A percentile compares a stretch with the other conserved stretches of the same genome.
These are phyloP conservation scores for Alternaria burnsii DNA, from an alignment of 2,329 filamentous ascomycete species.

Conservation along the genomic window DNA sequence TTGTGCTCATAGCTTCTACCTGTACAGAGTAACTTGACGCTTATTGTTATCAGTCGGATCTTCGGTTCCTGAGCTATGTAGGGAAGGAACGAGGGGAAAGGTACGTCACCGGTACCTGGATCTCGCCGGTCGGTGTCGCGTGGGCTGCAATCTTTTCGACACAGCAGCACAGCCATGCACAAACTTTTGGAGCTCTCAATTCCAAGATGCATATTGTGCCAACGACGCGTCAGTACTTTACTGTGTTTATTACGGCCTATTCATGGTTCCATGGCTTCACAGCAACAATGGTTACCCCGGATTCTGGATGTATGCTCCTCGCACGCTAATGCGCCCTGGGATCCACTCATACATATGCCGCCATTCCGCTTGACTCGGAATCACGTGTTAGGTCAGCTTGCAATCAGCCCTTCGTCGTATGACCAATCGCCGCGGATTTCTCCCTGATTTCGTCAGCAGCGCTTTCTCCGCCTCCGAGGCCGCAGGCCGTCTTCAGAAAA, in stretches of 20 bases:
- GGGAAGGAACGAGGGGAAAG: slow-evolving; percentile 7
- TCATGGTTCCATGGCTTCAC: background rate
- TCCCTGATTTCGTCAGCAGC: slow-evolving; percentile 17
- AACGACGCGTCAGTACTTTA: background rate
- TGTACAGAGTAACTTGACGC: background rate
- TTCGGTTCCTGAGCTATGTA: slow-evolving; percentile 14
- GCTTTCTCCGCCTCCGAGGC: slow-evolving; percentile 41
- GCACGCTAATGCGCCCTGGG: slow-evolving; percentile 12
- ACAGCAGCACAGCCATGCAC: background rate
- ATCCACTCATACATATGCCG: slow-evolving; percentile 10
- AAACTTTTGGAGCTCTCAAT: background rate
- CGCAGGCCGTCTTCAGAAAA: slow-evolving; percentile 36
- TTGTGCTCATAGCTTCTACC: slow-evolving; percentile 1
- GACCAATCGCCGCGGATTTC: slow-evolving; percentile 21
- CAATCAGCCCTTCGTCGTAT: slow-evolving; percentile 9
- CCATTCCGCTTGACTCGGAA: background rate
- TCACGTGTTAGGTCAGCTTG: slow-evolving; percentile 15
- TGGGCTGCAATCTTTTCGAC: background rate
- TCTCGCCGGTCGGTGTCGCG: slow-evolving; percentile 14
- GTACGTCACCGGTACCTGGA: slow-evolving; percentile 28
- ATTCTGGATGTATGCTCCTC: slow-evolving; percentile 12
- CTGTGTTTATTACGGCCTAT: background rate
- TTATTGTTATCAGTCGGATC: slow-evolving; percentile 12
- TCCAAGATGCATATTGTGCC: background rate
- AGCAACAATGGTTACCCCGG: slow-evolving; percentile 13